A percentile compares a stretch with the other conserved stretches of the same genome.
phyloP scores from a whole-genome alignment of 805 yeast genomes.

The Teunomyces funiuensis region DNA sequence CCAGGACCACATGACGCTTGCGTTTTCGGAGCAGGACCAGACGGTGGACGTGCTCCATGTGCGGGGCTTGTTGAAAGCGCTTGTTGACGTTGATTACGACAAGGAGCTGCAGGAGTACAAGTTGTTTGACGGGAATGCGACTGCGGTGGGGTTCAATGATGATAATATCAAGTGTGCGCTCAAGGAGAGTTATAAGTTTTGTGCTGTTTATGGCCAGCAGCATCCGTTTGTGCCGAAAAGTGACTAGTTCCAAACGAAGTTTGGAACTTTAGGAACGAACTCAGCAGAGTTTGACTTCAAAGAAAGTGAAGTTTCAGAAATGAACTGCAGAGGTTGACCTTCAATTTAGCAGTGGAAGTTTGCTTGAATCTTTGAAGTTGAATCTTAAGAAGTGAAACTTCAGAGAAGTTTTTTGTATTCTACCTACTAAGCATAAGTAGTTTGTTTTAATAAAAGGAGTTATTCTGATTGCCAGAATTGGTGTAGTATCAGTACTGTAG shows the following conservation, averaged over 20 bases:
- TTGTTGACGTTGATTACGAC: conserved; percentile 14
- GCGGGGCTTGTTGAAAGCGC: conserved; percentile 27
- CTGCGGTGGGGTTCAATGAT: not conserved
- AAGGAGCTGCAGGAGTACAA: not conserved
- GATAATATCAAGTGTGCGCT: conserved; percentile 31
- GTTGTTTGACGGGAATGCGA: conserved; percentile 2
- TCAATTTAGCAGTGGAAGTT: too few relatives aligned
- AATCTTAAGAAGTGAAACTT: too few relatives aligned
- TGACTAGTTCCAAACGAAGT: not conserved
- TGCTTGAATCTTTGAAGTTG: too few relatives aligned
- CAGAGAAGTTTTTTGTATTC: too few relatives aligned
- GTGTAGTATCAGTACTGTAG: too few relatives aligned
- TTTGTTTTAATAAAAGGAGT: too few relatives aligned
- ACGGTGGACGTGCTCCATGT: conserved; percentile 37
- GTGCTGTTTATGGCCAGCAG: conserved; percentile 25
- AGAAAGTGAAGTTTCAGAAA: too few relatives aligned
- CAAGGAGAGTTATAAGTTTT: conserved; percentile 23
- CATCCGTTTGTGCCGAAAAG: conserved; percentile 1
- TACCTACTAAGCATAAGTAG: too few relatives aligned
- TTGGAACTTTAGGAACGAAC: too few relatives aligned
- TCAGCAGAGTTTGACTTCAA: too few relatives aligned
- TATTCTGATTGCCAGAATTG: too few relatives aligned
- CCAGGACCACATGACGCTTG: conserved; percentile 25
- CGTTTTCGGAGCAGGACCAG: conserved; percentile 37
- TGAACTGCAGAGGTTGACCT: too few relatives aligned